Evolutionary conservation across 2,329 filamentous ascomycete species (phyloP), one percentile per base, ranked within the genome.

Genomic region (Ramularia endophylla): DNA sequence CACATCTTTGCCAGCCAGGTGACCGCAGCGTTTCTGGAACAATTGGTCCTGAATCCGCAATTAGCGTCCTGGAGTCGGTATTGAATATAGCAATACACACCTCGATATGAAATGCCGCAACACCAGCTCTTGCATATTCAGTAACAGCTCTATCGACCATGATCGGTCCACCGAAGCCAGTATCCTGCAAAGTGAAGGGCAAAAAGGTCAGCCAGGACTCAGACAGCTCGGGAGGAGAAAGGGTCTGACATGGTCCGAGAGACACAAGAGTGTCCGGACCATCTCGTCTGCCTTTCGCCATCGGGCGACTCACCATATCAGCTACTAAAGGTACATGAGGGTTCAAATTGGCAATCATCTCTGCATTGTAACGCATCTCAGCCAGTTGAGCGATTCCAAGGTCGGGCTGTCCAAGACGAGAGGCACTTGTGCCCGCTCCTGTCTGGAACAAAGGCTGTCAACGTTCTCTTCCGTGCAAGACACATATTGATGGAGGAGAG

Each of bases 1-100:
- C 15, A 83, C 63, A 43, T 74, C 68, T 59, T 83, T 83, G 38
- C 76, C 75, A 0, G 63, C 59, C 0, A 83, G 65, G 53, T 83
- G 79, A 1, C 79, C 80, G 55, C 79, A 83, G 8, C 79, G 74
- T 17, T 41, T 41, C 9, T 29, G 17, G 4, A 46, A 27, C 3
- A 46, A 2, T 27, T 45, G 43, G 16, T 44, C 42, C 22, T 25
- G 6, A 11, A 11, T 25, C 11, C 22, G 6, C 11, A 6, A 11
- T 25, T 11, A 25, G 22, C 22, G 22, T 25, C 11, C 22, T 25
- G 11, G 22, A 25, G 11, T 25, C 22, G 6, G 22, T 6, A 25
- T 11, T 6, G 11, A 25, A 11, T 6, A 25, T 6, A 11, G 11
- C 22, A 25, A 25, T 6, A 25, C 22, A 6, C 22, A 25, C 22